A percentile compares a stretch with the other conserved stretches of the same genome.
phyloP scores from a whole-genome alignment of 179 eudicot genomes.

The Beta lomatogona region DNA sequence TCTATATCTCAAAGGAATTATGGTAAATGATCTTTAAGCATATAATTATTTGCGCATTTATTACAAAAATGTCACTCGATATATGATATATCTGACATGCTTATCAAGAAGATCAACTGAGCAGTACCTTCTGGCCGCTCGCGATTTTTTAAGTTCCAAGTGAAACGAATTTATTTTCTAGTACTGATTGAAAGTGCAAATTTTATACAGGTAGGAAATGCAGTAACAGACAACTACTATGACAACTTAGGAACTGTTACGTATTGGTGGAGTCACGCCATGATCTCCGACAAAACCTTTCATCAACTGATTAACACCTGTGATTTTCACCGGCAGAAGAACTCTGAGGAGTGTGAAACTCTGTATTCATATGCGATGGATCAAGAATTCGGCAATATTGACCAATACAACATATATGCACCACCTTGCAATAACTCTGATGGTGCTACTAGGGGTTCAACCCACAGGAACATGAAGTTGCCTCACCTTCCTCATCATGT shows the following conservation, averaged over 20 bases:
- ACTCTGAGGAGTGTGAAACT: constrained; percentile 81
- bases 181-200: not conserved
- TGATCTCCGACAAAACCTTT: constrained; percentile 84
- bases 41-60: no score
- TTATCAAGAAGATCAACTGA: no score
- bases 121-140: not conserved
- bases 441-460: constrained; percentile 27
- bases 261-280: constrained; percentile 99
- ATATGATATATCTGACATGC: no score
- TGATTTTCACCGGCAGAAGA: constrained; percentile 72
- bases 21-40: constrained; percentile 18
- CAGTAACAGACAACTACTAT: constrained; percentile 87
- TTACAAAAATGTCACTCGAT: no score
- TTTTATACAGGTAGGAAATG: constrained; percentile 79
- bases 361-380: constrained; percentile 86
- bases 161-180: not conserved
- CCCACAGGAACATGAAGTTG: constrained; percentile 51
- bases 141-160: not conserved
- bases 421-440: constrained; percentile 78
- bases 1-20: constrained; percentile 46
- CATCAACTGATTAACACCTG: constrained; percentile 65
- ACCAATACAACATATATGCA: constrained; percentile 90
- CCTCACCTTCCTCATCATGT: constrained; percentile 75
- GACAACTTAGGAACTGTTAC: constrained; percentile 93
- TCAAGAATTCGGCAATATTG: constrained; percentile 88